Base-by-base conservation (phyloP, 2,329 filamentous ascomycete genomes). In the Aspergillus pseudoterreus region DNA sequence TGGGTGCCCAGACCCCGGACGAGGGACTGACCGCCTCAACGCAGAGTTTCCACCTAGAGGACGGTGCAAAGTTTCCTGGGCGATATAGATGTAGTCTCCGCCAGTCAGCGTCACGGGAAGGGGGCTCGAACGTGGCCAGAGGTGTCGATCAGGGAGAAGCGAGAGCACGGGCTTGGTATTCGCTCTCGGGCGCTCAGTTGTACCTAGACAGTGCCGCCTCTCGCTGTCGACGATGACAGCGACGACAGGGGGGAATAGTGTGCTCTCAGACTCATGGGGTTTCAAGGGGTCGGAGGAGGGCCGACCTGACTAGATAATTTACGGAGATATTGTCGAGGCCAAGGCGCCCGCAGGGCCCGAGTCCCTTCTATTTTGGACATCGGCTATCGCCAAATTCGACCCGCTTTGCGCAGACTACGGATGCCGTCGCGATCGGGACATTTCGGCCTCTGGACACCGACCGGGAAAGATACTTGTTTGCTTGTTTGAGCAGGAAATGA, bases 121-220 rank as follows among this genome's bases (percentile, higher is more conserved):
- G 46, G 47, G 47, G 43, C 52, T 55, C 50, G 52, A 57, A 53
- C 50, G 30, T 50, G 32, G 43, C 47, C 27, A 47, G 39, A 36
- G 41, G 21, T 38, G 54, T 51, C 48, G 50, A 58, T 58, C 56
- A 50, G 30, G 43, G 43, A 36, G 4, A 36, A 36, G 33, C 33
- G 33, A 36, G 17, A 43, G 51, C 51, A 49, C 47, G 3, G 19
- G 19, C 19, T 19, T 19, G 45, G 21, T 47, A 53, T 44, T 47
- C 47, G 47, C 55, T 54, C 51, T 54, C 51, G 47, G 49, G 55
- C 49, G 35, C 49, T 43, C 36, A 47, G 38, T 15, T 27, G 15
- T 15, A n/a, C n/a, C n/a, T n/a, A 42, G 46, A 47, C 45, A 32
- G 35, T 22, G 22, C 19, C 19, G 22, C 19, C 19, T 19, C 19